Conservation (phyloP, 2,329 filamentous ascomycete species). For the Lizonia empirigonia region DNA sequence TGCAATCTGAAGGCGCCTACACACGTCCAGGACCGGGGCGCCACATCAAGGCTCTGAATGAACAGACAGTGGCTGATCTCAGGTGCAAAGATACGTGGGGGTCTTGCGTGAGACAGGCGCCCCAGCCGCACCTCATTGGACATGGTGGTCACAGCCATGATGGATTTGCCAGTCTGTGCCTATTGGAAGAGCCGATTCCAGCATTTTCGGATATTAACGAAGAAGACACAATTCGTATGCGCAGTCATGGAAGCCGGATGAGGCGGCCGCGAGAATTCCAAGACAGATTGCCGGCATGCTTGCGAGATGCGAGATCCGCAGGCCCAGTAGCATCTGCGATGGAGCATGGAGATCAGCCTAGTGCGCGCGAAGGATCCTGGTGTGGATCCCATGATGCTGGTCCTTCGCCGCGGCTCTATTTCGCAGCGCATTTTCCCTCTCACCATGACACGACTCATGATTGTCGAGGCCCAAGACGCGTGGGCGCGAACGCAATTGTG, state of each 20-base stretch:
- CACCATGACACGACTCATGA: slow-evolving; percentile 16
- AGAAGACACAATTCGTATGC: slow-evolving; percentile 2
- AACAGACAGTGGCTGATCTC: slow-evolving; percentile 33
- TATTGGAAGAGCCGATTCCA: slow-evolving; percentile 14
- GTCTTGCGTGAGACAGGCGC: slow-evolving; percentile 32
- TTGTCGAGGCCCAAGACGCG: slow-evolving; percentile 18
- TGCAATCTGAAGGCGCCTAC: slow-evolving; percentile 33
- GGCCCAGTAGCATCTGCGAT: slow-evolving; percentile 8
- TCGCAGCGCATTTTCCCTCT: slow-evolving; percentile 22
- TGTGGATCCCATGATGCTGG: slow-evolving; percentile 30
- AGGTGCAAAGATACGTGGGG: slow-evolving; percentile 42
- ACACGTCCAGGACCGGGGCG: slow-evolving; percentile 30
- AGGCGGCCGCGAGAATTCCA: neutral
- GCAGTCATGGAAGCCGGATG: neutral
- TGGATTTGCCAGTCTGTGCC: slow-evolving; percentile 12
- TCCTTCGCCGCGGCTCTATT: slow-evolving; percentile 22
- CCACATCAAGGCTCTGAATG: slow-evolving; percentile 34
- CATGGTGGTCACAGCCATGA: slow-evolving; percentile 12
- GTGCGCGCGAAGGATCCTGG: slow-evolving; percentile 28
- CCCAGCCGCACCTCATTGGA: slow-evolving; percentile 36
- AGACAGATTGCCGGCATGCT: slow-evolving; percentile 2
- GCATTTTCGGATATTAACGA: slow-evolving; percentile 1
- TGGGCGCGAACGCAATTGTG: slow-evolving; percentile 18
- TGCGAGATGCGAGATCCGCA: slow-evolving; percentile 3
- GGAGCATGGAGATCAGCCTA: slow-evolving; percentile 19